Evolutionary conservation across 2,329 filamentous ascomycete genomes (phyloP), one percentile per base, ranked within the genome.

Genomic region (Neofusicoccum umdonicola): DNA sequence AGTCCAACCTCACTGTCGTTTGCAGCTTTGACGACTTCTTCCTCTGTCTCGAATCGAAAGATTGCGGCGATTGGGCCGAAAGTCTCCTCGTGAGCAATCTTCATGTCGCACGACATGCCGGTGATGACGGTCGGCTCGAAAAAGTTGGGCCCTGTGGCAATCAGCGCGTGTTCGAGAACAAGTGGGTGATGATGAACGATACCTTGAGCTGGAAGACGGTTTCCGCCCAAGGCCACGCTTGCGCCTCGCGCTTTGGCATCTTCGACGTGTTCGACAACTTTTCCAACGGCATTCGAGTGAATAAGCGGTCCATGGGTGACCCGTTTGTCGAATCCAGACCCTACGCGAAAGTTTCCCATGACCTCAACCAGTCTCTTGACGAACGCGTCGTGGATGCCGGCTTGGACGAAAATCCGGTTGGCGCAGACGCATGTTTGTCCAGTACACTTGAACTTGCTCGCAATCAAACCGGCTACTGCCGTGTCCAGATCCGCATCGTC

Each of bases 211-310:
- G 27, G 27, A 31, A 31, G 27, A 5, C 27, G 27, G 27, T 31
- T 31, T 7, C 27, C 27, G 27, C 27, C 27, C 27, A 31, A 7
- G 6, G 27, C 27, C 27, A 31, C 27, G 7, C 6, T 31, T 31
- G 27, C 27, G 27, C 27, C 27, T 31, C 27, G 27, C 27, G 27
- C 27, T 7, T 31, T 7, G 3, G 89, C 89, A 72, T 91, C 87
- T 50, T 84, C 81, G 37, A 91, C 85, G 67, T 90, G 87, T 41
- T 77, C 77, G 7, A 80, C 74, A 5, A 83, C 84, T 74, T 88
- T 89, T 44, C 84, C 81, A 4, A 87, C 73, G 60, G 80, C 81
- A 39, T 82, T 79, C 4, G 82, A 78, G 11, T 83, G 87, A 1
- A 84, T 88, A 3, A 87, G 80, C 2, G 85, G 76, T 4, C 76